Conservation (phyloP, 192 early-diverging fungal genomes). For the Radiomyces spectabilis region DNA sequence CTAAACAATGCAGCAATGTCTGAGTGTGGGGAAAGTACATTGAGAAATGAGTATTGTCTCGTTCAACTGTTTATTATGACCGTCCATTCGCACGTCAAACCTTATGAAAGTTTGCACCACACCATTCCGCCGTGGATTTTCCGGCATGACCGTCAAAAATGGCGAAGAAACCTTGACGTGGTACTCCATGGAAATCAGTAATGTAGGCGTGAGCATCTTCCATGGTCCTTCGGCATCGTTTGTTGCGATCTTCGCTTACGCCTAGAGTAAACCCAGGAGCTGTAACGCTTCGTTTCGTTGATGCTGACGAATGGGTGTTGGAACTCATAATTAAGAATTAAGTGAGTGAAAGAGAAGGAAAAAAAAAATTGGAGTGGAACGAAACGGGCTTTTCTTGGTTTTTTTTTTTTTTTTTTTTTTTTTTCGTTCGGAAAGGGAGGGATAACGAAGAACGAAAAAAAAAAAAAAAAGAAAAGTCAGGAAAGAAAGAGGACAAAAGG, state of each 20-base stretch:
- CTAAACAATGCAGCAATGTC: constrained; percentile 60
- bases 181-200: constrained; percentile 74
- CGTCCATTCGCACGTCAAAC: constrained; percentile 30
- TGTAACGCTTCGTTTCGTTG: constrained; percentile 1
- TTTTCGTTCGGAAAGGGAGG: not conserved
- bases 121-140: constrained; percentile 91
- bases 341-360: not conserved
- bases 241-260: constrained; percentile 82
- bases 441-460: constrained; percentile 2
- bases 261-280: constrained; percentile 54
- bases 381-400: not conserved
- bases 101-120: constrained; percentile 80
- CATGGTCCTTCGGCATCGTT: constrained; percentile 89
- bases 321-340: not conserved
- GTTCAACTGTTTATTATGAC: constrained; percentile 2
- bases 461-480: too few species aligned
- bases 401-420: not conserved
- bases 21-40: constrained; percentile 15
- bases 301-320: not conserved
- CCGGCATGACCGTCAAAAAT: constrained; percentile 98
- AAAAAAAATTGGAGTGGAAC: not conserved
- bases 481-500: too few species aligned
- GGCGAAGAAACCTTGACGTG: constrained; percentile 85
- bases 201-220: constrained; percentile 91
- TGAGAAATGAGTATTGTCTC: not conserved